Evolutionary conservation across 2,329 filamentous ascomycete species (phyloP).

Genomic region (Colletotrichum tropicale): DNA sequence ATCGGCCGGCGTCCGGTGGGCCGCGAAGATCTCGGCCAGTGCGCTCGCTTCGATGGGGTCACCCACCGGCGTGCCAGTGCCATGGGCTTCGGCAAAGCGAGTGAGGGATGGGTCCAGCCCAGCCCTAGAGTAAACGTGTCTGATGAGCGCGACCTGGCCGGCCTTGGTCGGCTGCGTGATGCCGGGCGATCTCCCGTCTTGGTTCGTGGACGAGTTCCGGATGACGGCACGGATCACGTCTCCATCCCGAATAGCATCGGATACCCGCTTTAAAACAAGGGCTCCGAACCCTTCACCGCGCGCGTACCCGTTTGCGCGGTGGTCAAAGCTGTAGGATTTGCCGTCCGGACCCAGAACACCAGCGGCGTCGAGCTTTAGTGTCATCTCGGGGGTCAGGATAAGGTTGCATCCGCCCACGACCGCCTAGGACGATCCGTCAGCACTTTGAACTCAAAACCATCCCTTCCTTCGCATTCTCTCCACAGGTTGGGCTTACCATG

Average conservation of each 20-base stretch:
- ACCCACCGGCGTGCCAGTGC: conserved; percentile 60
- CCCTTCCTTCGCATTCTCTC: not conserved
- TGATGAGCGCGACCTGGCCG: conserved; percentile 39
- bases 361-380: conserved; percentile 11
- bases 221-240: conserved; percentile 43
- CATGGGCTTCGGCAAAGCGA: conserved; percentile 49
- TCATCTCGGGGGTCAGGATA: conserved; percentile 21
- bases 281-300: conserved; percentile 52
- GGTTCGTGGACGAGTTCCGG: conserved; percentile 38
- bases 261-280: conserved; percentile 55
- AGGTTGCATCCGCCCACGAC: conserved; percentile 27
- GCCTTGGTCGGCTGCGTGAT: conserved; percentile 37
- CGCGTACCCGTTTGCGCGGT: conserved; percentile 34
- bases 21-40: conserved; percentile 46
- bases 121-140: conserved; percentile 35
- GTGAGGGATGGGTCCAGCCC: conserved; percentile 27
- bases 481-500: conserved; percentile 15
- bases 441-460: conserved; percentile 25
- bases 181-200: conserved; percentile 46
- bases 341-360: conserved; percentile 31
- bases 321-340: conserved; percentile 35
- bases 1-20: conserved; percentile 36
- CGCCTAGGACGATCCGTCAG: conserved; percentile 38
- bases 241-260: conserved; percentile 46
- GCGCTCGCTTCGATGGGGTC: conserved; percentile 59